phyloP scores from a whole-genome alignment of 148 eudicot species.

The Beta vulgaris region DNA sequence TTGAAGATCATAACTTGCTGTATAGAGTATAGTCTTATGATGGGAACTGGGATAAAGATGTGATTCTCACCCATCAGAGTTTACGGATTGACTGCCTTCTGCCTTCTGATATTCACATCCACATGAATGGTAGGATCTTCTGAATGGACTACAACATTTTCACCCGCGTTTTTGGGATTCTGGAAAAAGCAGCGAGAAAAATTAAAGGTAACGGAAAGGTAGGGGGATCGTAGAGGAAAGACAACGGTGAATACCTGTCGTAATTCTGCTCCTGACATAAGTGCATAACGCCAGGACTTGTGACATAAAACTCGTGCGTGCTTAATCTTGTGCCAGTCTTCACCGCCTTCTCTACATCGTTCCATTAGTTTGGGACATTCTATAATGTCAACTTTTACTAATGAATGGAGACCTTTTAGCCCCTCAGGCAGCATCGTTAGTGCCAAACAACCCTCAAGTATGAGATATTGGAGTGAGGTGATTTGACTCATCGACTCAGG shows the following conservation, averaged over 20 bases:
- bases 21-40: too few species aligned
- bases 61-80: neutral
- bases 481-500: conserved; percentile 13
- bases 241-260: neutral
- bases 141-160: neutral
- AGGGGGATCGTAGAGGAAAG: neutral
- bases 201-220: neutral
- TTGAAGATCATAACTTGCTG: too few species aligned
- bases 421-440: conserved; percentile 12
- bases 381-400: conserved; percentile 19
- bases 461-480: conserved; percentile 16
- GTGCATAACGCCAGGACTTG: conserved; percentile 21
- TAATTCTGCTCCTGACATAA: neutral
- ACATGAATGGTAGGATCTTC: conserved; percentile 3
- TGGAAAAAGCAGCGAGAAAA: neutral
- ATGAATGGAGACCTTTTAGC: neutral
- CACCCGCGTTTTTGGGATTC: neutral
- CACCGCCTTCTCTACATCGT: conserved; percentile 21
- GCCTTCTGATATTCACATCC: neutral
- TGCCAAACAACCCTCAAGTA: conserved; percentile 12
- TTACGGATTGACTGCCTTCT: neutral
- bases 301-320: conserved; percentile 10
- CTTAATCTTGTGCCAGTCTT: conserved; percentile 17
- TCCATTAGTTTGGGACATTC: conserved; percentile 20
- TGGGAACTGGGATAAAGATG: too few species aligned